phyloP scores from a whole-genome alignment of 495 filamentous ascomycete genomes.

The Collariella sp. region DNA sequence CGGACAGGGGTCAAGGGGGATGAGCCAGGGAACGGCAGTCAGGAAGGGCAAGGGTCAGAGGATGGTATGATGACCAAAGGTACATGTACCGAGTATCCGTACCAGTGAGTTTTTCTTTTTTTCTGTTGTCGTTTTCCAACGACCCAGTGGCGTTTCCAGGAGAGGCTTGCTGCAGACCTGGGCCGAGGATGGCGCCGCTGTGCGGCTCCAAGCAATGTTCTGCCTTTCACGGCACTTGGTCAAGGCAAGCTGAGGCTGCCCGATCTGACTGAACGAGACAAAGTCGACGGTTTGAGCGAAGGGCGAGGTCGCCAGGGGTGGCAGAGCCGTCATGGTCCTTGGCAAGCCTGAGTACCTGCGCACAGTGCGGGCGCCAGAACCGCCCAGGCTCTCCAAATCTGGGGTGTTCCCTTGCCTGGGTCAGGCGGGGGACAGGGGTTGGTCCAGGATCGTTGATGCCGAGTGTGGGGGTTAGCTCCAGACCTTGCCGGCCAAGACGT shows the following conservation, averaged over 20 bases:
- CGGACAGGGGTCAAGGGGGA: constrained; percentile 8
- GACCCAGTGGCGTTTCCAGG: background rate
- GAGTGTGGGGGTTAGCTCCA: constrained; percentile 33
- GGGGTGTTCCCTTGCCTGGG: constrained; percentile 18
- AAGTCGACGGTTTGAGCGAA: constrained; percentile 14
- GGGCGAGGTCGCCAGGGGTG: constrained; percentile 9
- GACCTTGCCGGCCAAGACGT: background rate
- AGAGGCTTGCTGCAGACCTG: background rate
- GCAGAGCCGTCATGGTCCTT: constrained; percentile 12
- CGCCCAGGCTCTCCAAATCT: constrained; percentile 10
- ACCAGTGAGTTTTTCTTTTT: background rate
- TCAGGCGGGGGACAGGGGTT: constrained; percentile 18
- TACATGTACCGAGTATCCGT: no score
- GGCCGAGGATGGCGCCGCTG: background rate
- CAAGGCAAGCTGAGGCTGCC: constrained; percentile 19
- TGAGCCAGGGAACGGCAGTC: constrained; percentile 17
- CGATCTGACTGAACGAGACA: constrained; percentile 1
- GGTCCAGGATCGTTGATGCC: constrained; percentile 19
- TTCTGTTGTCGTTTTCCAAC: background rate
- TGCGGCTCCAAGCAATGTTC: background rate
- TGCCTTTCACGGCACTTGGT: constrained; percentile 4
- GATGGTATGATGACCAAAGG: constrained; percentile 4
- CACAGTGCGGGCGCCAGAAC: constrained; percentile 25
- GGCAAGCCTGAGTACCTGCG: constrained; percentile 14
- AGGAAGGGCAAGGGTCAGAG: constrained; percentile 2